A percentile compares a stretch with the other conserved stretches of the same genome.
These are phyloP conservation scores for Poteriospumella lacustris DNA, from an alignment of 108 stramenopile species.

Conservation along the genomic window DNA sequence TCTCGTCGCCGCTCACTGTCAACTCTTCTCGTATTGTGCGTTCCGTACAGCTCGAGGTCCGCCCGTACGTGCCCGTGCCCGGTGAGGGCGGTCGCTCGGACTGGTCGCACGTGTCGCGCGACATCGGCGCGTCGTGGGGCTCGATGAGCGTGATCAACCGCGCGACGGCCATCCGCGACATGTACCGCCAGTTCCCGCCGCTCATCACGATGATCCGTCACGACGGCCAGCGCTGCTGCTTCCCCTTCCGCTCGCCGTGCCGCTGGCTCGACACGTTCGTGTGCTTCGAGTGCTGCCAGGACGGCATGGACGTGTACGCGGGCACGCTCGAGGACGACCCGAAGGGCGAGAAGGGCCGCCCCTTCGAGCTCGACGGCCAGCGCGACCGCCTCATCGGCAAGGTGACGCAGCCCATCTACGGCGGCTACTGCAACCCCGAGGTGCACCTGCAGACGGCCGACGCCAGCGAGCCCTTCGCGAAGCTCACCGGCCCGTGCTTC, in stretches of 20 bases:
- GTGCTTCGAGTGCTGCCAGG: constrained; percentile 32
- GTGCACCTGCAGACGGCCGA: constrained; percentile 35
- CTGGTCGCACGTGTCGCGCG: not conserved
- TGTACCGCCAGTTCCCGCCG: not conserved
- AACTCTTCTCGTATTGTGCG: too few relatives aligned
- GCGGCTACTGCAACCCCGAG: constrained; percentile 37
- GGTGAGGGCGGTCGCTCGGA: not conserved
- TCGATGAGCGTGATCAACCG: not conserved
- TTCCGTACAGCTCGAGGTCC: constrained; percentile 29
- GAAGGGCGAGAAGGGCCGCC: not conserved
- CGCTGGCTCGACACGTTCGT: constrained; percentile 30
- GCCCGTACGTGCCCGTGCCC: not conserved
- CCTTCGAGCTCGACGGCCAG: not conserved
- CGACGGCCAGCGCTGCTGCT: constrained; percentile 40
- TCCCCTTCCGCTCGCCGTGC: constrained; percentile 32
- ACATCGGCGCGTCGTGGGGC: not conserved
- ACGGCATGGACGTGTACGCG: constrained; percentile 30
- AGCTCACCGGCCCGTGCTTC: constrained; percentile 35
- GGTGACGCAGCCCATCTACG: constrained; percentile 32
- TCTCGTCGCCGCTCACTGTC: too few relatives aligned
- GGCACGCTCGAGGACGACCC: constrained; percentile 32
- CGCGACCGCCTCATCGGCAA: constrained; percentile 27
- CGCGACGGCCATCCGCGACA: not conserved
- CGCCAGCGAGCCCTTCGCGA: constrained; percentile 22
- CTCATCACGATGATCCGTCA: constrained; percentile 40